Evolutionary conservation across 768 basidiomycete species (phyloP).

Genomic region (Termitomyces sp.): DNA sequence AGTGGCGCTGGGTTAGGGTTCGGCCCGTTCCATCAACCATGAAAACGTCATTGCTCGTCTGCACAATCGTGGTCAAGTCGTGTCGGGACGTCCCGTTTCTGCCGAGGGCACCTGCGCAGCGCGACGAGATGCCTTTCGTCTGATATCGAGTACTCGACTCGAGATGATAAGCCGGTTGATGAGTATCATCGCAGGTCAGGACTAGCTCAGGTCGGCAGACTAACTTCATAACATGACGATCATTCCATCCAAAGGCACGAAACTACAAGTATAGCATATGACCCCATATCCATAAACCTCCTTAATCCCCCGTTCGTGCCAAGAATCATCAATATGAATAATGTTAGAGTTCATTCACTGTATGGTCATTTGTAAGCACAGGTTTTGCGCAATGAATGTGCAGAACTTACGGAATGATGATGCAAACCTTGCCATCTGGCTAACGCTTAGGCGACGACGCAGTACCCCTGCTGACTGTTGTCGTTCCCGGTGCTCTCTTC

Average conservation of each 20-base stretch:
- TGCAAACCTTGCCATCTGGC: not conserved
- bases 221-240: too few species aligned
- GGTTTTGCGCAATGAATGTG: not conserved
- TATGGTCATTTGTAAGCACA: not conserved
- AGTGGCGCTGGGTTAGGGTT: too few species aligned
- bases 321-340: not conserved
- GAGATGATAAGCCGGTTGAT: conserved; percentile 38
- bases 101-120: conserved; percentile 10
- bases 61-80: too few species aligned
- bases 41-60: too few species aligned
- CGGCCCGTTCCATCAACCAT: too few species aligned
- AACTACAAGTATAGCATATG: not conserved
- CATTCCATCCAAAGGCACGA: too few species aligned
- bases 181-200: conserved; percentile 25
- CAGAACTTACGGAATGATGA: not conserved
- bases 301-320: not conserved
- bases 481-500: too few species aligned
- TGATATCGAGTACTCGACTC: conserved; percentile 31
- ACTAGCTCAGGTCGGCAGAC: too few species aligned
- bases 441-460: not conserved
- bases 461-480: not conserved
- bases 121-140: conserved; percentile 26
- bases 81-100: too few species aligned
- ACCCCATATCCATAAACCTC: not conserved
- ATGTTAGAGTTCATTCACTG: not conserved